A percentile compares a stretch with the other conserved stretches of the same genome.
These are phyloP conservation scores for Saksenaea oblongispora DNA, from an alignment of 371 early-diverging fungal species.

Conservation along the genomic window DNA sequence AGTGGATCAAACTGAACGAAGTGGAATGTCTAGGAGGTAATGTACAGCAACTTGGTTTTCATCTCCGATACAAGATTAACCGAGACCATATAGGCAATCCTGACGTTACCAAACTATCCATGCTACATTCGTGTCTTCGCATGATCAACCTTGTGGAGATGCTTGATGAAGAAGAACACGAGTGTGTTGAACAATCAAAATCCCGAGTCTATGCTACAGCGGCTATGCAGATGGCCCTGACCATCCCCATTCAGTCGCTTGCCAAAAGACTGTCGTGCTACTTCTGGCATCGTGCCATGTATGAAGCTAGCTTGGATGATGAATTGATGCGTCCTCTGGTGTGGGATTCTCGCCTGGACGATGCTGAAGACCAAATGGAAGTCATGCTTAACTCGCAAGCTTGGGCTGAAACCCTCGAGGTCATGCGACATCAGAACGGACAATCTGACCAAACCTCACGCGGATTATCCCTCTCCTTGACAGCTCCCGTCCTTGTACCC, in stretches of 20 bases:
- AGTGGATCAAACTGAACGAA: constrained; percentile 49
- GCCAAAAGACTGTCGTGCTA: constrained; percentile 20
- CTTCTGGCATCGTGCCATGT: constrained; percentile 30
- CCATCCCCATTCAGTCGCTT: constrained; percentile 16
- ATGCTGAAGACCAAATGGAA: constrained; percentile 18
- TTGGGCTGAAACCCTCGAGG: constrained; percentile 31
- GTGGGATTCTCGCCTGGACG: constrained; percentile 25
- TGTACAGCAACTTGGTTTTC: neutral
- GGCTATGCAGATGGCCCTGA: constrained; percentile 32
- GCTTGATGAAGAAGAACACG: constrained; percentile 31
- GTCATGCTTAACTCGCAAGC: constrained; percentile 28
- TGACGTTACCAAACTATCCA: constrained; percentile 20
- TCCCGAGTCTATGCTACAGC: constrained; percentile 48
- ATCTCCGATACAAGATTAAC: neutral
- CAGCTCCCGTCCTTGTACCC: constrained; percentile 40
- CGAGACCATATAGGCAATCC: constrained; percentile 12
- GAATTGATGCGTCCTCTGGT: constrained; percentile 31
- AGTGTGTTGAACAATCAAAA: constrained; percentile 6
- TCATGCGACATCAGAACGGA: constrained; percentile 19
- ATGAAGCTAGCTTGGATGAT: constrained; percentile 13
- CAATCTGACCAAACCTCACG: neutral
- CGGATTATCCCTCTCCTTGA: constrained; percentile 22
- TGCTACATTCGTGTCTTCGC: constrained; percentile 34
- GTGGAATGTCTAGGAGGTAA: constrained; percentile 33
- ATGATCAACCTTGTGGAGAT: constrained; percentile 45